These are phyloP conservation scores for Symmetrospora coprosmae DNA, from an alignment of 768 basidiomycete species.

Conservation along the genomic window DNA sequence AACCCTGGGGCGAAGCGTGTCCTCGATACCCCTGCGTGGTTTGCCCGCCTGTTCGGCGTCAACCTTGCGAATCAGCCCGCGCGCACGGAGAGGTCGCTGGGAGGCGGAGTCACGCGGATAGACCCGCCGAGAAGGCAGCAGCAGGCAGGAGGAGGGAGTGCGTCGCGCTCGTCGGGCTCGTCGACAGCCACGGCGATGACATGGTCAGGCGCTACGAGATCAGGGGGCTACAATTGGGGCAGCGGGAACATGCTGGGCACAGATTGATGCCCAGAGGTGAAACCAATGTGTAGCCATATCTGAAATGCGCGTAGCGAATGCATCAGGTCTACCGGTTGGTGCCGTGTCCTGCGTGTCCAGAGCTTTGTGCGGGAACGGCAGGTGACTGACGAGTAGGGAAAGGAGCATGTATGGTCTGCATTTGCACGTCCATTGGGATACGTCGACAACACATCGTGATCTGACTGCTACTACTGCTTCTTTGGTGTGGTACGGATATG, in stretches of 20 bases:
- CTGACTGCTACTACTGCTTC: too few species aligned
- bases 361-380: neutral
- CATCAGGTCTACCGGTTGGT: too few species aligned
- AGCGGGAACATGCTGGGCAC: too few species aligned
- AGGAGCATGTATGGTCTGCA: neutral
- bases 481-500: neutral
- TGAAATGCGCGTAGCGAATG: too few species aligned
- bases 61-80: neutral
- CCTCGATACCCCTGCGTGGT: conserved; percentile 7
- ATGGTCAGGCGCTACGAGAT: too few species aligned
- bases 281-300: too few species aligned
- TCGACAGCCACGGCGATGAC: too few species aligned
- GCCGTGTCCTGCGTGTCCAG: neutral
- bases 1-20: neutral
- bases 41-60: neutral
- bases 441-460: neutral
- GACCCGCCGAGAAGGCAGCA: neutral
- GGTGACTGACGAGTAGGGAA: neutral
- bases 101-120: conserved; percentile 11
- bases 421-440: neutral
- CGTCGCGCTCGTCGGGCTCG: too few species aligned
- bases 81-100: neutral
- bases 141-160: neutral
- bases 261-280: too few species aligned
- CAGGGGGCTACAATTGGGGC: too few species aligned